phyloP scores from a whole-genome alignment of 768 basidiomycete genomes.

The Mycena indigotica region DNA sequence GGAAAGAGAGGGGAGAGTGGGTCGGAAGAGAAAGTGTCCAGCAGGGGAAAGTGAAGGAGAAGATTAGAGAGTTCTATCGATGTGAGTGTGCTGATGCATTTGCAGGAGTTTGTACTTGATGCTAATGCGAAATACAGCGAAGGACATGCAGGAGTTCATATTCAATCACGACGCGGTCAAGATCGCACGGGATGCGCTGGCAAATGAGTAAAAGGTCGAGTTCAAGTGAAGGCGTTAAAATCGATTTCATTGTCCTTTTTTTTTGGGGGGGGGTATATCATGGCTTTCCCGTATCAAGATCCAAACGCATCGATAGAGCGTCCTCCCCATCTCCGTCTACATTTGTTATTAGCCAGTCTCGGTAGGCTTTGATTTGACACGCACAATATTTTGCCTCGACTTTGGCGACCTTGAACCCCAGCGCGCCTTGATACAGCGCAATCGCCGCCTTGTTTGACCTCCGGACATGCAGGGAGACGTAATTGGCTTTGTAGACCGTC shows the following conservation, averaged over 20 bases:
- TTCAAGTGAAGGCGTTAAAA: too few species aligned
- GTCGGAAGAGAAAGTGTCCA: slow-evolving; percentile 1
- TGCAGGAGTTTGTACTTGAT: not conserved
- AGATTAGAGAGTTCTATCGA: not conserved
- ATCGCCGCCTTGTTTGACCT: slow-evolving; percentile 95
- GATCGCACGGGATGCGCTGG: not conserved
- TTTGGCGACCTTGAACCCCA: slow-evolving; percentile 85
- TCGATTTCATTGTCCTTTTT: too few species aligned
- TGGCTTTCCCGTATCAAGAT: too few species aligned
- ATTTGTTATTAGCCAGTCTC: slow-evolving; percentile 4
- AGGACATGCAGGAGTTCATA: not conserved
- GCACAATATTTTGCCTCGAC: slow-evolving; percentile 91
- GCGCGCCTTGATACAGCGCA: slow-evolving; percentile 80
- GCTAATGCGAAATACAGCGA: not conserved
- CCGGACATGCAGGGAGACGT: slow-evolving; percentile 88
- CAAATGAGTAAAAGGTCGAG: too few species aligned
- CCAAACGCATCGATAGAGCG: slow-evolving; percentile 79
- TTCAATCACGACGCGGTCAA: not conserved
- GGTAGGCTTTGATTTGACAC: slow-evolving; percentile 31
- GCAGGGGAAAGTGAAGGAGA: not conserved
- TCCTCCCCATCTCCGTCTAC: slow-evolving; percentile 88
- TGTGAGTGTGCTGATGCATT: not conserved
- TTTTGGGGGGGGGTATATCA: too few species aligned
- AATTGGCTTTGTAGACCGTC: slow-evolving; percentile 79
- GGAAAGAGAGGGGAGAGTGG: slow-evolving; percentile 9